These are phyloP conservation scores for Coelastrella sp. DNA, from an alignment of 139 green algal genomes.

Conservation along the genomic window DNA sequence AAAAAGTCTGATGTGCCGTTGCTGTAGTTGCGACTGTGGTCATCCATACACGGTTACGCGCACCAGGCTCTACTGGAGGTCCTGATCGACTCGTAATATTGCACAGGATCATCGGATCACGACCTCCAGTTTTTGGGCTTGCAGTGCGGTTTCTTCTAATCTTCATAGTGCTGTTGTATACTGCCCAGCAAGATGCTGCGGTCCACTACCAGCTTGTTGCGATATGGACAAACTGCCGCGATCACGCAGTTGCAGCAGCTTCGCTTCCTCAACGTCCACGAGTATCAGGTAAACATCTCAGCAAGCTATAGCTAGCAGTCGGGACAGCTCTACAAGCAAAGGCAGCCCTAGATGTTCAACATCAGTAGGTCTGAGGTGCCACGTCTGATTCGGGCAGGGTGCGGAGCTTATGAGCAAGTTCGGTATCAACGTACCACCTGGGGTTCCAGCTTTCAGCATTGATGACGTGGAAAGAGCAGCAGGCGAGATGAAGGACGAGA, in stretches of 20 bases:
- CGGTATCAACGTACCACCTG: conserved; percentile 95
- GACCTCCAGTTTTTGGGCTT: not conserved
- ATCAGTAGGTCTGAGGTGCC: not conserved
- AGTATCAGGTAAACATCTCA: conserved; percentile 88
- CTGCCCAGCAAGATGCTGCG: conserved; percentile 2
- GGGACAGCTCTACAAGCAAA: not conserved
- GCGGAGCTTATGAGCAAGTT: conserved; percentile 94
- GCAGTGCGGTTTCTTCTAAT: too few relatives aligned
- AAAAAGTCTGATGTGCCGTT: too few relatives aligned
- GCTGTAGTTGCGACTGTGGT: too few relatives aligned
- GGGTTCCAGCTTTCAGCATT: conserved; percentile 80
- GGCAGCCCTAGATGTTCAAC: not conserved
- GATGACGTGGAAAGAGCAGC: conserved; percentile 83
- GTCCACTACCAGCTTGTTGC: conserved; percentile 7
- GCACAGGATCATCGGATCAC: not conserved
- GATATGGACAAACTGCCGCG: conserved; percentile 33
- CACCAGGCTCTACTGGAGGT: not conserved
- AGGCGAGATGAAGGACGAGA: conserved; percentile 79
- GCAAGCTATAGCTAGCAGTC: too few relatives aligned
- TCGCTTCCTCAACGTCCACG: conserved; percentile 94
- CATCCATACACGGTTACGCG: not conserved
- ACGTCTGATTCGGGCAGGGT: conserved; percentile 72
- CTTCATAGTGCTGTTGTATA: too few relatives aligned
- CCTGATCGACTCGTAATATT: conserved; percentile 14
- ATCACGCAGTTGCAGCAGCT: conserved; percentile 58